Percentiles rank a stretch among this genome's conserved stretches.
Conservation (phyloP, 73 alveolate species). For the Paramecium primaurelia region DNA sequence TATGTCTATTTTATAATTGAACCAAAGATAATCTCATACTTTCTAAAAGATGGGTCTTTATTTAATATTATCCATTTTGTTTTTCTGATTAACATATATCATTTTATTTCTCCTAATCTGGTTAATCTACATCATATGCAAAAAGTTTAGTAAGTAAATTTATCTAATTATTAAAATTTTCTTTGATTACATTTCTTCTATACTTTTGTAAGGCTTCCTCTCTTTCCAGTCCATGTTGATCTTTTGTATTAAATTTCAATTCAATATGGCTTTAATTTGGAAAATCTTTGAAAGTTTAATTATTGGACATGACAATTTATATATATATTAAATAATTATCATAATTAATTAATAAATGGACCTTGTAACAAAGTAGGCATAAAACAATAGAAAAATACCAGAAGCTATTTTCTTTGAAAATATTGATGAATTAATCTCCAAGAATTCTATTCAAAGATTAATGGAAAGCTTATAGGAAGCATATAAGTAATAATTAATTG, state of each 20-base stretch:
- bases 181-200: not conserved
- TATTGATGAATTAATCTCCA: conserved; percentile 83
- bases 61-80: not conserved
- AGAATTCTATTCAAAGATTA: conserved; percentile 74
- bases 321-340: conserved; percentile 1
- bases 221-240: conserved; percentile 3
- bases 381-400: conserved; percentile 86
- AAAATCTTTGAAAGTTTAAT: conserved; percentile 40
- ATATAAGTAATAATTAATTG: conserved; percentile 35
- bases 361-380: conserved; percentile 73
- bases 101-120: not conserved
- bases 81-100: not conserved
- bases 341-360: conserved; percentile 32
- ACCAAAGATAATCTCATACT: not conserved
- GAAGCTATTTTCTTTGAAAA: conserved; percentile 83
- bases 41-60: not conserved
- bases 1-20: not conserved
- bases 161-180: not conserved
- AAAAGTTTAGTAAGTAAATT: conserved; percentile 27
- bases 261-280: conserved; percentile 51
- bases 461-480: conserved; percentile 62
- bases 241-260: not conserved
- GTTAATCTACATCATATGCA: conserved; percentile 23
- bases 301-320: not conserved
- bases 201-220: conserved; percentile 35